Conservation (phyloP, 164 flowering plant species). For the Dillenia suffruticosa region DNA sequence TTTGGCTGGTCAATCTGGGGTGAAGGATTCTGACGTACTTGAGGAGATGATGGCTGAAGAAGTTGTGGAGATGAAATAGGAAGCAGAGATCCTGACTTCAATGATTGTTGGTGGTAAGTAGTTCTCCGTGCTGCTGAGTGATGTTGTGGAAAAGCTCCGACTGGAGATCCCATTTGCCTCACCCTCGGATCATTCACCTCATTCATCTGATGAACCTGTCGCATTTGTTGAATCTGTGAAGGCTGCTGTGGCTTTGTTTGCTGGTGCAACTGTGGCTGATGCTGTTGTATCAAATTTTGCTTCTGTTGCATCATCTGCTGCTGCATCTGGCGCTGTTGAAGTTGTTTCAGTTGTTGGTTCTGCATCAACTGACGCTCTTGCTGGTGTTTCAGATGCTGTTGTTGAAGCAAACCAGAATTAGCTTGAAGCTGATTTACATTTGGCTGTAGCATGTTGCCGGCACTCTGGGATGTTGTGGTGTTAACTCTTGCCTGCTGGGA, state of each 20-base stretch:
- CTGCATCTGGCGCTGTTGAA: conserved; percentile 52
- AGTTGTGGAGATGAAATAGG: conserved; percentile 70
- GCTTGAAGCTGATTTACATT: conserved; percentile 46
- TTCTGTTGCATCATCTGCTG: conserved; percentile 47
- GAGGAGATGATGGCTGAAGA: conserved; percentile 68
- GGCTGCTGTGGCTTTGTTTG: conserved; percentile 11
- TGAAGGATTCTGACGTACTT: conserved; percentile 66
- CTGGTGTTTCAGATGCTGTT: conserved; percentile 56
- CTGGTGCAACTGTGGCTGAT: conserved; percentile 31
- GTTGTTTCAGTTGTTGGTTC: conserved; percentile 43
- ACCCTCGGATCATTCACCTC: conserved; percentile 58
- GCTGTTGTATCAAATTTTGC: conserved; percentile 25
- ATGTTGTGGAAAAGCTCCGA: conserved; percentile 59
- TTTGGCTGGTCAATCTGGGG: conserved; percentile 85
- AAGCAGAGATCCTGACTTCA: conserved; percentile 60
- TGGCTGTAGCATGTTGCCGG: conserved; percentile 42
- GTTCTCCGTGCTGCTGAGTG: conserved; percentile 47
- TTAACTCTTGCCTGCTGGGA: conserved; percentile 52
- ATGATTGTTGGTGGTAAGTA: conserved; percentile 46
- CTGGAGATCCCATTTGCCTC: conserved; percentile 51
- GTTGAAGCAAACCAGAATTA: conserved; percentile 50
- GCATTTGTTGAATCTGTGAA: conserved; percentile 15
- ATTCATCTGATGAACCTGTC: conserved; percentile 60
- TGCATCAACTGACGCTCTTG: conserved; percentile 50
- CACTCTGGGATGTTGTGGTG: conserved; percentile 43